phyloP scores from a whole-genome alignment of 2,329 filamentous ascomycete genomes.

The Penicillium sp. region DNA sequence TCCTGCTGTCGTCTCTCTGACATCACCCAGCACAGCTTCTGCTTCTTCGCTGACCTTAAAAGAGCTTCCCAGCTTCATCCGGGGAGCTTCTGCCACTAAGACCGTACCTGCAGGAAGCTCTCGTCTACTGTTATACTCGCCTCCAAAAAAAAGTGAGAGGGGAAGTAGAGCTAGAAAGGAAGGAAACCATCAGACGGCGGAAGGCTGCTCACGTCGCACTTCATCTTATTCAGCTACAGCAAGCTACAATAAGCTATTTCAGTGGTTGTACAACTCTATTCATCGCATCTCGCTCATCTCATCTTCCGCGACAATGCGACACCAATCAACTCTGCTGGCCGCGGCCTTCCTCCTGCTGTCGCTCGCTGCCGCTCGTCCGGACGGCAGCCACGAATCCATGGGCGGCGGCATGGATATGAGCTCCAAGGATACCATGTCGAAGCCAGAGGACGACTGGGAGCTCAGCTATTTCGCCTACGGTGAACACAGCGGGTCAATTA shows the following conservation, averaged over 20 bases:
- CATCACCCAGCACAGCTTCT: not conserved
- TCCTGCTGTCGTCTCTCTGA: constrained; percentile 4
- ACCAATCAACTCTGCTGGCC: constrained; percentile 18
- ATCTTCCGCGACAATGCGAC: not conserved
- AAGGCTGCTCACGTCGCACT: no score
- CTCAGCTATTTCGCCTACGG: constrained; percentile 41
- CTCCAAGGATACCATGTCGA: constrained; percentile 17
- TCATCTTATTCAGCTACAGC: not conserved
- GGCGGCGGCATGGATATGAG: constrained; percentile 24
- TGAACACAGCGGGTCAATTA: constrained; percentile 48
- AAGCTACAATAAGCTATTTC: not conserved
- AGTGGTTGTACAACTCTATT: not conserved
- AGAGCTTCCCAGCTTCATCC: not conserved
- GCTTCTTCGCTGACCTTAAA: not conserved
- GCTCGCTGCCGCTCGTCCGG: constrained; percentile 21
- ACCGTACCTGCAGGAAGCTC: not conserved
- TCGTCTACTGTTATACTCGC: not conserved
- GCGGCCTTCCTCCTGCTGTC: constrained; percentile 26
- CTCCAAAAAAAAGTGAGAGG: not conserved
- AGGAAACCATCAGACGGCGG: not conserved
- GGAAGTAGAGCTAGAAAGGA: not conserved
- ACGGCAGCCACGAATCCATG: constrained; percentile 21
- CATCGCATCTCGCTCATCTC: not conserved
- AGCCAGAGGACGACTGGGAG: constrained; percentile 22
- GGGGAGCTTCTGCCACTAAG: not conserved